Percentiles rank a stretch among this genome's conserved stretches.
Evolutionary conservation across 306 rosid species (phyloP).

Genomic region (Rubus idaeus): DNA sequence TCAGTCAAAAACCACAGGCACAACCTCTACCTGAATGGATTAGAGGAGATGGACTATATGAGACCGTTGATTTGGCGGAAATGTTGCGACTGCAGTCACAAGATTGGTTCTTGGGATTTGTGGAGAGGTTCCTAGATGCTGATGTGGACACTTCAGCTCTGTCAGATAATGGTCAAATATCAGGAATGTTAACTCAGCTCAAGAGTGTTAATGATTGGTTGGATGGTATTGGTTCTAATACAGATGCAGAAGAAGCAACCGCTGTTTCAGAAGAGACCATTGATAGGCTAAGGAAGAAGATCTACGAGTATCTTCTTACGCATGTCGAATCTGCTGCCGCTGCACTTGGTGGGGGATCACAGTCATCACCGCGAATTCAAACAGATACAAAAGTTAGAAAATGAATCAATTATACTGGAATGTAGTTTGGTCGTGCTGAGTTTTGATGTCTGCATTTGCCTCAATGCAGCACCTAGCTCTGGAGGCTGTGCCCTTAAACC

Average conservation of each 20-base stretch:
- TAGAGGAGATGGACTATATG: constrained; percentile 66
- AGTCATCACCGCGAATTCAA: constrained; percentile 40
- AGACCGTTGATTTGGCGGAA: constrained; percentile 64
- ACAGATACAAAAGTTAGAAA: constrained; percentile 57
- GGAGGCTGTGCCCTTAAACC: constrained; percentile 35
- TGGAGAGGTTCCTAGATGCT: constrained; percentile 82
- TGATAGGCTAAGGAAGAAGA: constrained; percentile 78
- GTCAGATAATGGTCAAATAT: constrained; percentile 88
- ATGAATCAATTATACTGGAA: constrained; percentile 31
- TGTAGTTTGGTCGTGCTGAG: constrained; percentile 25
- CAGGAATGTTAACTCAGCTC: constrained; percentile 87
- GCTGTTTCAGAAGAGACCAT: constrained; percentile 57
- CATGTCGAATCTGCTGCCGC: constrained; percentile 97
- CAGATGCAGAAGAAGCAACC: constrained; percentile 46
- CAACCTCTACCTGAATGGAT: constrained; percentile 67
- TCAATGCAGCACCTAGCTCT: constrained; percentile 21
- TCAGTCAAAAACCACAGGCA: constrained; percentile 53
- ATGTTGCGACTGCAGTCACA: constrained; percentile 64
- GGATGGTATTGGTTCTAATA: constrained; percentile 57
- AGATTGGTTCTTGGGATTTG: constrained; percentile 80
- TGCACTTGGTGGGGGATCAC: constrained; percentile 71
- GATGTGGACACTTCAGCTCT: constrained; percentile 58
- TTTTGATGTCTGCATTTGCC: constrained; percentile 11
- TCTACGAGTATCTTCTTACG: constrained; percentile 87
- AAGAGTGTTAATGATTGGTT: constrained; percentile 95